These are phyloP conservation scores for Dissoconium aciculare DNA, from an alignment of 2,329 filamentous ascomycete genomes.

Conservation along the genomic window DNA sequence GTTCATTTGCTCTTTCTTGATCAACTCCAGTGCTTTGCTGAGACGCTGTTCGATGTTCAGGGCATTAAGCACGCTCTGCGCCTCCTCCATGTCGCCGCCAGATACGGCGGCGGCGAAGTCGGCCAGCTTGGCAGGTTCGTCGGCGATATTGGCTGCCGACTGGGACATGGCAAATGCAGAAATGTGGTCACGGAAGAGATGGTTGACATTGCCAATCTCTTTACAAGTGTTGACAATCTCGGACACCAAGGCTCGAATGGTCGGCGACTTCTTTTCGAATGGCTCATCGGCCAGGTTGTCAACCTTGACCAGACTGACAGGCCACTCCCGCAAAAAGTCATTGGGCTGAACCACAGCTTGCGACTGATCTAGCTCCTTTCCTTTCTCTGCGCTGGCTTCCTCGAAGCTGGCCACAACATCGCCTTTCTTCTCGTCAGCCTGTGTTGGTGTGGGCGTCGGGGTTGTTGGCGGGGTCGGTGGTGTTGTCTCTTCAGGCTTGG, in stretches of 20 bases:
- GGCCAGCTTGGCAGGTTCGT: slow-evolving; percentile 86
- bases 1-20: slow-evolving; percentile 98
- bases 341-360: slow-evolving; percentile 55
- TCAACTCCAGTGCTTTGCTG: slow-evolving; percentile 75
- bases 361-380: slow-evolving; percentile 19
- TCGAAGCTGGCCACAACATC: slow-evolving; percentile 97
- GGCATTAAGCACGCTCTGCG: slow-evolving; percentile 79
- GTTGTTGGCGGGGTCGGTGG: slow-evolving; percentile 12
- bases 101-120: slow-evolving; percentile 96
- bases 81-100: slow-evolving; percentile 78
- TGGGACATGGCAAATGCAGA: slow-evolving; percentile 94
- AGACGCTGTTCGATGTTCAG: slow-evolving; percentile 86
- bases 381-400: slow-evolving; percentile 52
- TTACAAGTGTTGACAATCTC: slow-evolving; percentile 99
- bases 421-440: slow-evolving; percentile 56
- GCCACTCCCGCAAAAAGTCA: slow-evolving; percentile 77
- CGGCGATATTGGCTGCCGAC: slow-evolving; percentile 82
- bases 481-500: slow-evolving; percentile 3
- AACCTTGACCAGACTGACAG: slow-evolving; percentile 87
- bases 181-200: slow-evolving; percentile 90
- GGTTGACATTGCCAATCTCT: slow-evolving; percentile 86
- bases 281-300: slow-evolving; percentile 83
- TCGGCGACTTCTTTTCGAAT: slow-evolving; percentile 74
- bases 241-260: slow-evolving; percentile 82
- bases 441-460: slow-evolving; percentile 34